Evolutionary conservation across 306 rosid species (phyloP).

Genomic region (Fragaria vesca): DNA sequence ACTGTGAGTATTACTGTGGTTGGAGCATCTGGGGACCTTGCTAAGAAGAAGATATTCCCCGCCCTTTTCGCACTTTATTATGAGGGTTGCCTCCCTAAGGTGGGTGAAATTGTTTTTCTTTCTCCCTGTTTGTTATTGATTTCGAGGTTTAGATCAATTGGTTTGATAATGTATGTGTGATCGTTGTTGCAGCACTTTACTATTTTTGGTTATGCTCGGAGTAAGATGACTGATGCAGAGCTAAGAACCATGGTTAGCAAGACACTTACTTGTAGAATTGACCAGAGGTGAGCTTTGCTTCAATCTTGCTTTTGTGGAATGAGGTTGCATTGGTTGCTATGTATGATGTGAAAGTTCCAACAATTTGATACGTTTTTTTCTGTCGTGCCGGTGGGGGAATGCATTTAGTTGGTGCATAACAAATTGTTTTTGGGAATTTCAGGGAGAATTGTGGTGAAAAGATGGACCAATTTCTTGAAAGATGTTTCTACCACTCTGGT

Average conservation of each 20-base stretch:
- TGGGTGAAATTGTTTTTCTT: slow-evolving; percentile 18
- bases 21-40: slow-evolving; percentile 97
- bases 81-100: slow-evolving; percentile 88
- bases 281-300: slow-evolving; percentile 53
- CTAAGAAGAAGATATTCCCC: slow-evolving; percentile 92
- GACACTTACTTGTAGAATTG: slow-evolving; percentile 92
- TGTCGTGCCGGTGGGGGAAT: not conserved
- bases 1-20: slow-evolving; percentile 82
- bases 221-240: slow-evolving; percentile 90
- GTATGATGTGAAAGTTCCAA: not conserved
- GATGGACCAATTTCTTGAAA: slow-evolving; percentile 76
- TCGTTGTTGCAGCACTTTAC: slow-evolving; percentile 60
- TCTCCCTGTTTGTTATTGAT: not conserved
- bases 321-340: not conserved
- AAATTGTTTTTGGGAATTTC: slow-evolving; percentile 32
- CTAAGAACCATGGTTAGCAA: slow-evolving; percentile 84
- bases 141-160: slow-evolving; percentile 17
- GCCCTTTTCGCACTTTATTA: slow-evolving; percentile 91
- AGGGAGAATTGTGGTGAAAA: slow-evolving; percentile 84
- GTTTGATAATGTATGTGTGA: not conserved
- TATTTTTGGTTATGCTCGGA: slow-evolving; percentile 78
- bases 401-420: slow-evolving; percentile 15
- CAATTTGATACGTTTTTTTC: not conserved
- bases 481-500: slow-evolving; percentile 93
- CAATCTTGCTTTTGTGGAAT: slow-evolving; percentile 8